Evolutionary conservation across 2,329 filamentous ascomycete species (phyloP), one percentile per base, ranked within the genome.

Genomic region (Nothophoma quercina): DNA sequence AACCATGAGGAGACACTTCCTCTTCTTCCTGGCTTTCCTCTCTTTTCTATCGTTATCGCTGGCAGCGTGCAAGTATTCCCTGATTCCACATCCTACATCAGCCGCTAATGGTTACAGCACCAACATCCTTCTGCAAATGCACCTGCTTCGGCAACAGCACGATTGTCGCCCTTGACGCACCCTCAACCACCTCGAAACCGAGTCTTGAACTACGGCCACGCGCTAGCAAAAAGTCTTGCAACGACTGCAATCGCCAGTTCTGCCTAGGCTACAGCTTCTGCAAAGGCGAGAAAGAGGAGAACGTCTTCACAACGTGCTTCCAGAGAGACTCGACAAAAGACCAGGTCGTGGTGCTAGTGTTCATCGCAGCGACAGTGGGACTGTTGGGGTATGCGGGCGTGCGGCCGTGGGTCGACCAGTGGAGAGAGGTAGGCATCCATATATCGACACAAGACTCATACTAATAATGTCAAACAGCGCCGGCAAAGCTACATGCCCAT

Each of bases 41-140:
- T 60, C 64, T 23, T 71, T 75, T 30, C 63, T 79, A 12, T 73
- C 75, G 19, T 35, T 74, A 25, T 65, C 74, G 3, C 67, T 77
- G n/a, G 78, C 78, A 56, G 76, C 76, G 30, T 72, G 79, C 79
- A 73, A 48, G 77, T 57, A 15, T n/a, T 19, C 26, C 29, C 13
- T 21, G 5, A 2, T 16, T 4, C 10, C 7, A 30, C 3, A 5
- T 21, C 4, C 42, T 21, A 12, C 13, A 2, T 26, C 15, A 16
- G 2, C 16, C 7, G 34, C 43, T 43, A 32, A 41, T 46, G 25
- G 36, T 51, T 23, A 47, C 60, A 81, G 80, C 79, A 34, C 79
- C 81, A 19, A 84, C 85, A 13, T 87, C 85, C 52, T 89, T 88
- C 74, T 89, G 86, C 81, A 89, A 88, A 83, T 89, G 86, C 71